phyloP scores from a whole-genome alignment of 371 early-diverging fungal genomes.

The Rhizopus arrhizus region DNA sequence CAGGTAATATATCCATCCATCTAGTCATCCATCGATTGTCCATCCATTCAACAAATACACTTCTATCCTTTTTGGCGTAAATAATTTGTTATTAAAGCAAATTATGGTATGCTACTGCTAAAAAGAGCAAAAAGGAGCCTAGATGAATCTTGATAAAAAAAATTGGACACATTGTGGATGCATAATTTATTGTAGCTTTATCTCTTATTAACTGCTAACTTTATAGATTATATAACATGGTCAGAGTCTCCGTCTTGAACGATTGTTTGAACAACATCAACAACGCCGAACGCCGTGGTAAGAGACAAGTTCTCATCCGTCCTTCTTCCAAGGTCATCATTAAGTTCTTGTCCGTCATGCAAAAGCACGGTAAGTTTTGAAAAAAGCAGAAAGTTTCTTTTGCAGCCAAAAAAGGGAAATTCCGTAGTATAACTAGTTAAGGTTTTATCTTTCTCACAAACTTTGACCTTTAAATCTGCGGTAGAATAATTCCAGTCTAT shows the following conservation, averaged over 20 bases:
- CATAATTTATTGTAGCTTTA: no score
- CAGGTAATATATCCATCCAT: slow-evolving; percentile 34
- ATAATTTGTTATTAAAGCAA: no score
- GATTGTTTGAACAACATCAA: slow-evolving; percentile 98
- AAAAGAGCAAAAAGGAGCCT: no score
- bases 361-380: slow-evolving; percentile 87
- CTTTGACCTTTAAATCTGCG: slow-evolving; percentile 67
- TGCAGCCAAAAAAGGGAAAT: not conserved
- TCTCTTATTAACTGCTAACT: no score
- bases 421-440: slow-evolving; percentile 33
- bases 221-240: slow-evolving; percentile 27
- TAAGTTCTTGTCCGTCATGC: slow-evolving; percentile 99
- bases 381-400: slow-evolving; percentile 6
- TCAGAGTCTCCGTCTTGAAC: slow-evolving; percentile 65
- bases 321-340: slow-evolving; percentile 97
- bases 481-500: slow-evolving; percentile 18
- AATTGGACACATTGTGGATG: no score
- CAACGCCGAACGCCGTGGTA: slow-evolving; percentile 98
- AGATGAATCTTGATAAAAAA: no score
- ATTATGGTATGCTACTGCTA: no score
- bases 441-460: slow-evolving; percentile 44
- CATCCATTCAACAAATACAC: slow-evolving; percentile 14
- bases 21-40: slow-evolving; percentile 14
- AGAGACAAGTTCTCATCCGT: slow-evolving; percentile 97
- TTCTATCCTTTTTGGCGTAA: not conserved